Base-by-base conservation (phyloP, 2,329 filamentous ascomycete genomes). In the Aspergillus caelatus region DNA sequence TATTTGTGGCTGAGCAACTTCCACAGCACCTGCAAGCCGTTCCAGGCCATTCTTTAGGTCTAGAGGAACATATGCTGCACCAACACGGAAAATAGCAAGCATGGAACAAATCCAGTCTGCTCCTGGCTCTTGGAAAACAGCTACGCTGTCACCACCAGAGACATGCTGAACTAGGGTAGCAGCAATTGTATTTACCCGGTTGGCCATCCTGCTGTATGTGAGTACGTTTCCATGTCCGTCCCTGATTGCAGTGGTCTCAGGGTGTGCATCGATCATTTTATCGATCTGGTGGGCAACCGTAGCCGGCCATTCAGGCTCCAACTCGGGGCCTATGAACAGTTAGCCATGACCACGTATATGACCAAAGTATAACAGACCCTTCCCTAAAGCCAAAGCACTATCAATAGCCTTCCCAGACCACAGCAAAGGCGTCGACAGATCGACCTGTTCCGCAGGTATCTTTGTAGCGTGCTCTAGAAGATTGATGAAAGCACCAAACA, bases 51-150 rank as follows among this genome's bases (percentile, higher is more conserved):
- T 32, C 2, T n/a, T 16, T 8, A 16, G 5, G 14, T 52, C 48
- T 7, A 52, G 12, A 14, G 48, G 48, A 16, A 52, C 3, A 52
- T 68, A 68, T 19, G 45, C 39, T 7, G 30, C 52, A 7, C 65
- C 67, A 58, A 65, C 34, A 9, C 62, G 60, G 10, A 60, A 26
- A 19, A 66, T 61, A 9, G 65, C 66, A 5, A 67, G 58, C 3
- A 66, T 57, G 2, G 56, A 58, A 46, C 28, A 39, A 26, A 65
- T 62, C 16, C 34, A 52, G 48, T 52, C 48, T 16, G 16, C 48
- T 6, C 12, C 14, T 16, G 48, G 48, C 12, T 52, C 48, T 4
- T 32, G 28, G 28, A 19, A 32, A 6, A 52, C 26, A 12, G 11
- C 48, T 5, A 52, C 48, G 11, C 10, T 16, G 14, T 7, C 26